Conservation (phyloP, 2,329 filamentous ascomycete species). For the Neocucurbitaria cava region DNA sequence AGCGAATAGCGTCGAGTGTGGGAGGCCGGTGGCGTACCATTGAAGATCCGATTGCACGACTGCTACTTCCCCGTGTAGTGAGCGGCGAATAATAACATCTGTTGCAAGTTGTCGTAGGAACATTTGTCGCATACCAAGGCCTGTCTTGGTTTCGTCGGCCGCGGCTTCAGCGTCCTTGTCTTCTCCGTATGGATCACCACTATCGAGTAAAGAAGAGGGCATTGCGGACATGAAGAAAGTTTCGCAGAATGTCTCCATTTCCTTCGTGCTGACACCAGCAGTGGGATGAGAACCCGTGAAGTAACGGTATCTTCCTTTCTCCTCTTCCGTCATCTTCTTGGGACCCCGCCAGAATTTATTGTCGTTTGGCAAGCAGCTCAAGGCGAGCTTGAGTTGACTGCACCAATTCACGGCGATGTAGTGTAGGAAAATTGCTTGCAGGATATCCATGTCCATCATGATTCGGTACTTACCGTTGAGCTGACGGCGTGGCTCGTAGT, state of each 20-base stretch:
- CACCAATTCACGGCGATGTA: constrained; percentile 62
- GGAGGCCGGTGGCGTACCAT: constrained; percentile 36
- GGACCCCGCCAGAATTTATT: constrained; percentile 50
- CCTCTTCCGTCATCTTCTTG: constrained; percentile 51
- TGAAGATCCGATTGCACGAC: constrained; percentile 65
- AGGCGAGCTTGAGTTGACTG: constrained; percentile 54
- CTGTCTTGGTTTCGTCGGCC: constrained; percentile 48
- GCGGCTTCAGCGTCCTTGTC: constrained; percentile 47
- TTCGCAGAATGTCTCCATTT: constrained; percentile 20
- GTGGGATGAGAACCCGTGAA: neutral
- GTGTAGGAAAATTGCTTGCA: constrained; percentile 63
- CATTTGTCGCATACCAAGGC: constrained; percentile 57
- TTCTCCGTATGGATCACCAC: constrained; percentile 41
- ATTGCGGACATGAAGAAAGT: constrained; percentile 66
- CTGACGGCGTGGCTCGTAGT: constrained; percentile 53
- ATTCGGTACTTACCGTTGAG: constrained; percentile 66
- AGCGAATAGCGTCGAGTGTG: constrained; percentile 35
- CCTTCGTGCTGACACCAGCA: neutral
- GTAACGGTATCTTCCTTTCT: constrained; percentile 2
- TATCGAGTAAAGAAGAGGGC: constrained; percentile 35
- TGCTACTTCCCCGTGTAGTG: constrained; percentile 58
- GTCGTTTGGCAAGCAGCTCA: constrained; percentile 26
- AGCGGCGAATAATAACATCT: constrained; percentile 60
- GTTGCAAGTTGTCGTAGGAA: constrained; percentile 64
- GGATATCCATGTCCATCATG: constrained; percentile 65